A percentile compares a stretch with the other conserved stretches of the same genome.
Conservation (phyloP, 164 flowering plant species). For the Akebia trifoliata region DNA sequence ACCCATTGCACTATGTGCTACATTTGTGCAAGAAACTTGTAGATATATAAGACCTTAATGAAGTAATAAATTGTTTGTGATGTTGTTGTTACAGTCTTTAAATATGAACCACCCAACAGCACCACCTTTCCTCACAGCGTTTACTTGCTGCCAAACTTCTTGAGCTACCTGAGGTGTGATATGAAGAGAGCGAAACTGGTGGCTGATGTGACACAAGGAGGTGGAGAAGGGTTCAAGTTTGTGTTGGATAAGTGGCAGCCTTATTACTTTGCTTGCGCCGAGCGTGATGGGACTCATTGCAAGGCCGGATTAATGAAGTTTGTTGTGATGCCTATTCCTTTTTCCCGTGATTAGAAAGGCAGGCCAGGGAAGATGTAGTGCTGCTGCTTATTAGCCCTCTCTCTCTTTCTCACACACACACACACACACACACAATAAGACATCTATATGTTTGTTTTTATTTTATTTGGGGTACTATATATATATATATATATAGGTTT, state of each 20-base stretch:
- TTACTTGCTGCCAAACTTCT: constrained; percentile 37
- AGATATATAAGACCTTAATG: no score
- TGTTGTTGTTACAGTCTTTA: constrained; percentile 33
- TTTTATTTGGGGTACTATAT: no score
- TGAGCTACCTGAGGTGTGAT: constrained; percentile 48
- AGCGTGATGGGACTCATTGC: constrained; percentile 34
- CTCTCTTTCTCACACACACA: no score
- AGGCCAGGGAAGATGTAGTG: no score
- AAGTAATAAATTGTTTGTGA: no score
- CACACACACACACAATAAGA: no score
- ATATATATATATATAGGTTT: no score
- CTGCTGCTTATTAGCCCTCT: no score
- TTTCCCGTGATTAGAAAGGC: constrained; percentile 7
- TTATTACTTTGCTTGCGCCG: constrained; percentile 45
- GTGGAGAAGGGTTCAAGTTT: constrained; percentile 41
- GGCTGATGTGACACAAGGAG: constrained; percentile 33
- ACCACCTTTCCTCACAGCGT: constrained; percentile 43
- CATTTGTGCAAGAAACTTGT: no score
- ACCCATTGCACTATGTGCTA: no score
- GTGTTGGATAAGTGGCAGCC: constrained; percentile 31
- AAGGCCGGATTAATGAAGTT: constrained; percentile 43
- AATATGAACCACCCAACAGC: constrained; percentile 40
- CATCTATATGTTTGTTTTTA: no score
- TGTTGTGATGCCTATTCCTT: constrained; percentile 25
- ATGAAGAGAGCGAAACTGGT: constrained; percentile 33